Evolutionary conservation across 1,139 yeast species (phyloP), one percentile per base, ranked within the genome.

Genomic region (Debaryomycetaceae sp.): DNA sequence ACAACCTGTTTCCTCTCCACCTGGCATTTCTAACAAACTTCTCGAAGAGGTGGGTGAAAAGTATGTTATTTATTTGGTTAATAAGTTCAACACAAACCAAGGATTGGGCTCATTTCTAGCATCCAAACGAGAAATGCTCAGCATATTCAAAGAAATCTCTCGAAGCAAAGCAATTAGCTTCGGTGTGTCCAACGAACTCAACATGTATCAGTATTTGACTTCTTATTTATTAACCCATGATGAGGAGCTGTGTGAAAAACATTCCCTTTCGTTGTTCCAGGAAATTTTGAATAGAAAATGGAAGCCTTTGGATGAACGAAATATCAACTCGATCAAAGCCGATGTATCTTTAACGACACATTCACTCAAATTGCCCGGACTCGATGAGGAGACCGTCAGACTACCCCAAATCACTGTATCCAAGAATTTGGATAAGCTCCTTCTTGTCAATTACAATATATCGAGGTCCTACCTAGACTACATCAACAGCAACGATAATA

Each of bases 361-460:
- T 22, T 11, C 26, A 3, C 26, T 22, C 11, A 22, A 8, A 8
- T 22, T 22, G 26, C 26, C 26, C 26, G 11, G 26, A 8, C 11
- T 22, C 4, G 11, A 8, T 8, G 2, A 22, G 13, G 11, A 2
- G 11, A 3, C 26, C 7, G 38, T 38, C 16, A 11, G 13, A 5
- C 22, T 42, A 17, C 45, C 44, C 15, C 15, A 5, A 4, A 14
- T 31, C 5, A 8, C 17, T 5, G 11, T 15, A 16, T n/a, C 14
- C 7, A 35, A 37, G 15, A 28, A 40, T 8, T 41, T 52, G 28
- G 43, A 45, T 19, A 51, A 49, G 34, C 39, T 54, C 3, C 40
- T 50, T 14, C 33, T 41, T 16, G 41, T 54, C 13, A 50, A 55
- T 34, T 55, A 47, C 19, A 45, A 35, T 15, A 48, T 52, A 18